These are phyloP conservation scores for Breynia disticha DNA, from an alignment of 441 rosid genomes.

Conservation along the genomic window DNA sequence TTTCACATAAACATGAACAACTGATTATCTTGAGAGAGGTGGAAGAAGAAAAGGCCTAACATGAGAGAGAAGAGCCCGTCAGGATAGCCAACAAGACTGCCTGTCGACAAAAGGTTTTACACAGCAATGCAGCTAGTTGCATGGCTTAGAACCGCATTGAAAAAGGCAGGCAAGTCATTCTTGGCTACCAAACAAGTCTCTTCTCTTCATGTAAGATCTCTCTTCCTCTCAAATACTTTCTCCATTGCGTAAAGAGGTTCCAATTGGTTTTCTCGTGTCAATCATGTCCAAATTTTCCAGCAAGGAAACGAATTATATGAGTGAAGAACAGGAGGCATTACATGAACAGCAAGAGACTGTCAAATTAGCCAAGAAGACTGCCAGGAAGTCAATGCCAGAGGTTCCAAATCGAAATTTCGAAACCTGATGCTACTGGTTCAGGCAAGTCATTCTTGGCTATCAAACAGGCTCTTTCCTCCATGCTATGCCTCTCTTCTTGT, in stretches of 20 bases:
- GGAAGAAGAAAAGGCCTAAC: slow-evolving; percentile 1
- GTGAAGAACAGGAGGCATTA: not conserved
- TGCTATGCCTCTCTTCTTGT: too few relatives aligned
- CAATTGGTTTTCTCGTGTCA: too few relatives aligned
- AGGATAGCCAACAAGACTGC: slow-evolving; percentile 3
- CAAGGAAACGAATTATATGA: too few relatives aligned
- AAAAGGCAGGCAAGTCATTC: slow-evolving; percentile 2
- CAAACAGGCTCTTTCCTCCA: not conserved
- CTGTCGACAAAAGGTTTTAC: not conserved
- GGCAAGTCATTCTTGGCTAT: slow-evolving; percentile 5
- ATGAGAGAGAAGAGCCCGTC: slow-evolving; percentile 7
- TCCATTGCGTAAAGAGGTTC: too few relatives aligned
- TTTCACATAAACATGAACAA: not conserved
- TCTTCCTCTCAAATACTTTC: too few relatives aligned
- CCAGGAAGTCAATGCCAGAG: too few relatives aligned
- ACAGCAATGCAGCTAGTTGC: not conserved
- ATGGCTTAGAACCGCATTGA: not conserved
- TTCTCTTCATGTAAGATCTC: slow-evolving; percentile 3
- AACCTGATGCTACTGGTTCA: not conserved
- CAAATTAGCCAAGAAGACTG: slow-evolving; percentile 7
- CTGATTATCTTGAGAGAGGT: too few relatives aligned
- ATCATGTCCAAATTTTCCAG: too few relatives aligned
- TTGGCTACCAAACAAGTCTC: slow-evolving; percentile 4
- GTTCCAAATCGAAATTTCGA: too few relatives aligned
- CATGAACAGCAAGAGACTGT: slow-evolving; percentile 5